These are phyloP conservation scores for Talaromyces sp. DNA, from an alignment of 2,329 filamentous ascomycete genomes.

Conservation along the genomic window DNA sequence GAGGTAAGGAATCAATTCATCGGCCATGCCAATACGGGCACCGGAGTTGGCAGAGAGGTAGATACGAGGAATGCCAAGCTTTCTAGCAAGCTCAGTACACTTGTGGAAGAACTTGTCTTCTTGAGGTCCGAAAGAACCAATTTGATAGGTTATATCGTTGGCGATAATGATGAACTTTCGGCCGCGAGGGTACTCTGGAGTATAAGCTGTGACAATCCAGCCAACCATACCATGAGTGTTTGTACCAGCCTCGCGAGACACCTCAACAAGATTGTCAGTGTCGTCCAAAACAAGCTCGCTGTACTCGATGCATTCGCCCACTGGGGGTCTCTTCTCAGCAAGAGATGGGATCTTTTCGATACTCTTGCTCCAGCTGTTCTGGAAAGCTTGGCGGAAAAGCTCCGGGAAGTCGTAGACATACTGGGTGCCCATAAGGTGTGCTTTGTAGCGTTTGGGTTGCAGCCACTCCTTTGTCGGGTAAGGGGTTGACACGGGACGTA, in stretches of 20 bases:
- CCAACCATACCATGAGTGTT: constrained; percentile 98
- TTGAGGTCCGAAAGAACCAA: constrained; percentile 91
- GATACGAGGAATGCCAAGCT: constrained; percentile 90
- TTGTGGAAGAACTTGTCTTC: constrained; percentile 99
- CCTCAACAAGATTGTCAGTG: constrained; percentile 82
- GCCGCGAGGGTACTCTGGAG: constrained; percentile 89
- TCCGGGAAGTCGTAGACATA: constrained; percentile 99
- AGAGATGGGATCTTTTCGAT: constrained; percentile 68
- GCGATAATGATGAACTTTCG: constrained; percentile 92
- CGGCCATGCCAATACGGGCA: constrained; percentile 92
- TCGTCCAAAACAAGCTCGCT: constrained; percentile 94
- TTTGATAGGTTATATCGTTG: constrained; percentile 99
- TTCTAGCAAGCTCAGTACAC: constrained; percentile 92
- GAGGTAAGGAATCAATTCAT: constrained; percentile 95
- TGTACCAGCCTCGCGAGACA: constrained; percentile 88
- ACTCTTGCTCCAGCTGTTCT: constrained; percentile 83
- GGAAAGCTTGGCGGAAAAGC: constrained; percentile 94
- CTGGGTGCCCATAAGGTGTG: constrained; percentile 97
- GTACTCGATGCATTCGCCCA: constrained; percentile 88
- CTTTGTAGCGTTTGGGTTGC: constrained; percentile 98
- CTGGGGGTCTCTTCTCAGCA: constrained; percentile 71
- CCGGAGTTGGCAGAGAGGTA: constrained; percentile 98
- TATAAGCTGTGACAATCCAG: constrained; percentile 91
- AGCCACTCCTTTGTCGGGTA: constrained; percentile 98
- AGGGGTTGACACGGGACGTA: constrained; percentile 82